Percentiles rank a stretch among this genome's conserved stretches.
phyloP scores from a whole-genome alignment of 208 protist genomes.

The Acanthamoeba royreba region DNA sequence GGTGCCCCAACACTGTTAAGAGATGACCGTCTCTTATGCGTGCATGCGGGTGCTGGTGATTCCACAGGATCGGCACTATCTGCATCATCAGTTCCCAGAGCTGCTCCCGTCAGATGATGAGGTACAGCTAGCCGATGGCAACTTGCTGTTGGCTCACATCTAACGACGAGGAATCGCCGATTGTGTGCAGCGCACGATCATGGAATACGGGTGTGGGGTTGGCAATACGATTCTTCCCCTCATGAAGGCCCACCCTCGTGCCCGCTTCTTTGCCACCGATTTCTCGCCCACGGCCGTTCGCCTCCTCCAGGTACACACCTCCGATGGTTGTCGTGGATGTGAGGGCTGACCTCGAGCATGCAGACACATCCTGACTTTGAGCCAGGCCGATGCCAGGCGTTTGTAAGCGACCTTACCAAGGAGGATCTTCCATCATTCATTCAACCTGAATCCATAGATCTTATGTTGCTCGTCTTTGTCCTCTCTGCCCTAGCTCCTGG shows the following conservation, averaged over 20 bases:
- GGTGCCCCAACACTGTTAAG: not conserved
- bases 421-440: not conserved
- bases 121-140: not conserved
- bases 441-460: not conserved
- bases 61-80: not conserved
- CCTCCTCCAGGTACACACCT: not conserved
- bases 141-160: not conserved
- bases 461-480: not conserved
- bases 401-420: constrained; percentile 35
- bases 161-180: not conserved
- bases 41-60: not conserved
- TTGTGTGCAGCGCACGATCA: not conserved
- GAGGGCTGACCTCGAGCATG: not conserved
- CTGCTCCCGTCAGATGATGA: not conserved
- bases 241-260: not conserved
- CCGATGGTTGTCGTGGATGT: not conserved
- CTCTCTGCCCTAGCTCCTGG: not conserved
- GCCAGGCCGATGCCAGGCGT: not conserved
- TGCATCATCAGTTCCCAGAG: constrained; percentile 3
- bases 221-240: not conserved
- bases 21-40: not conserved
- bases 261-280: not conserved
- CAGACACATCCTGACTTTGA: not conserved
- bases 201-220: not conserved
- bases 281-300: not conserved